Evolutionary conservation across 805 yeast species (phyloP).

Genomic region (Pichia scutulata): DNA sequence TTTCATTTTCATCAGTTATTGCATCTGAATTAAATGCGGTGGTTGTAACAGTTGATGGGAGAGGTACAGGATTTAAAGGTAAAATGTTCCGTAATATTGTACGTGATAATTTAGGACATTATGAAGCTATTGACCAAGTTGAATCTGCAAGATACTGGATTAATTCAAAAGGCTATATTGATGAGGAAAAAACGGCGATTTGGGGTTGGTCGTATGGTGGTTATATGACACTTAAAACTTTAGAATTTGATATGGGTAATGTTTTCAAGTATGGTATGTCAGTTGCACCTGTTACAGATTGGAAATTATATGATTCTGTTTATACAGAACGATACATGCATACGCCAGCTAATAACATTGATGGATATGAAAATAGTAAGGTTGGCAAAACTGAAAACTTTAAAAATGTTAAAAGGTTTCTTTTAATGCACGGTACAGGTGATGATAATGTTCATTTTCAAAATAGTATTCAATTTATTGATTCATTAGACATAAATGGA

Average conservation of each 20-base stretch:
- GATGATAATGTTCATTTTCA: slow-evolving; percentile 98
- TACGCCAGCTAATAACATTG: slow-evolving; percentile 57
- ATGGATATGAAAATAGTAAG: slow-evolving; percentile 53
- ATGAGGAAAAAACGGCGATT: slow-evolving; percentile 61
- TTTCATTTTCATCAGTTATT: slow-evolving; percentile 64
- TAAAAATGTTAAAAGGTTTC: slow-evolving; percentile 53
- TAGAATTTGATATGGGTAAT: slow-evolving; percentile 71
- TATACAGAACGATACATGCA: slow-evolving; percentile 96
- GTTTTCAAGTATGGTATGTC: slow-evolving; percentile 85
- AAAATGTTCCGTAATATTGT: slow-evolving; percentile 69
- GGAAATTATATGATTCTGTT: slow-evolving; percentile 85
- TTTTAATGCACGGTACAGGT: slow-evolving; percentile 93
- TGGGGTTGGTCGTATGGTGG: slow-evolving; percentile 99
- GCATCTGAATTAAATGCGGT: slow-evolving; percentile 74
- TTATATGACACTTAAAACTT: slow-evolving; percentile 78
- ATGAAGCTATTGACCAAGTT: slow-evolving; percentile 83
- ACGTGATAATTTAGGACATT: slow-evolving; percentile 71
- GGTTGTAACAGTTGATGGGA: slow-evolving; percentile 92
- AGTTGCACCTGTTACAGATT: slow-evolving; percentile 96
- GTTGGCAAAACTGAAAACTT: slow-evolving; percentile 55
- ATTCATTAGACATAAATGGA: slow-evolving; percentile 58
- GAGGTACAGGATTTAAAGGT: slow-evolving; percentile 93
- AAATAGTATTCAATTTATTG: slow-evolving; percentile 72
- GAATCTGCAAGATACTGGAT: slow-evolving; percentile 74
- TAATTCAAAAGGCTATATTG: slow-evolving; percentile 48